Percentiles rank a stretch among this genome's conserved stretches.
phyloP scores from a whole-genome alignment of 768 basidiomycete species.

The Leccinum subtestaceum region DNA sequence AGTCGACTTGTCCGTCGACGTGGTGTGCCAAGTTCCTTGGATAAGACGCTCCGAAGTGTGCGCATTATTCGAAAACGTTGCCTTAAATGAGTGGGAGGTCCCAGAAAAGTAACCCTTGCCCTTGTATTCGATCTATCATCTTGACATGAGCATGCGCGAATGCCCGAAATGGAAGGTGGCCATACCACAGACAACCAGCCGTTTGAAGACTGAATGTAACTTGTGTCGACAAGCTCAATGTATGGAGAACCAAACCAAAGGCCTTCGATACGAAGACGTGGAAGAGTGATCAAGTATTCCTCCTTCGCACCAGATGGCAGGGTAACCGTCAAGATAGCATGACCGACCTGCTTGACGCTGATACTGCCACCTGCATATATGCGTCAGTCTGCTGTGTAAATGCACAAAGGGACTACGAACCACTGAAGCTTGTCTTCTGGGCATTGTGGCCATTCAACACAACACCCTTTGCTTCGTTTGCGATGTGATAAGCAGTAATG shows the following conservation, averaged over 20 bases:
- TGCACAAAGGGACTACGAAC: slow-evolving; percentile 35
- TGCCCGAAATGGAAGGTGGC: not conserved
- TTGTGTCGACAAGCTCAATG: slow-evolving; percentile 84
- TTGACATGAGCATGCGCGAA: slow-evolving; percentile 35
- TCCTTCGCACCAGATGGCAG: slow-evolving; percentile 55
- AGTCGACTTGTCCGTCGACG: slow-evolving; percentile 47
- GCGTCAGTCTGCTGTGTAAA: slow-evolving; percentile 2
- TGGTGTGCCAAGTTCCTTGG: slow-evolving; percentile 81
- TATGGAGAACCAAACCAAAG: slow-evolving; percentile 90
- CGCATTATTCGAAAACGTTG: slow-evolving; percentile 57
- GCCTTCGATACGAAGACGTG: slow-evolving; percentile 89
- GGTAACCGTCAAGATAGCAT: slow-evolving; percentile 76
- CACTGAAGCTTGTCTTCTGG: slow-evolving; percentile 92
- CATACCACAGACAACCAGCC: slow-evolving; percentile 56
- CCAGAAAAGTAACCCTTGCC: slow-evolving; percentile 96
- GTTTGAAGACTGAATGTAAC: slow-evolving; percentile 69
- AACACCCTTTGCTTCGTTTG: slow-evolving; percentile 76
- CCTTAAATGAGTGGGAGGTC: slow-evolving; percentile 91
- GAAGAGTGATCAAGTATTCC: slow-evolving; percentile 88
- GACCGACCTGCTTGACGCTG: slow-evolving; percentile 93
- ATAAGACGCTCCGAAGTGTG: slow-evolving; percentile 47
- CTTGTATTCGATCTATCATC: slow-evolving; percentile 79
- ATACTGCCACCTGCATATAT: slow-evolving; percentile 55
- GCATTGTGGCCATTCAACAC: slow-evolving; percentile 84
- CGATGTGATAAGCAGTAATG: slow-evolving; percentile 83